These are phyloP conservation scores for Populus deltoides DNA, from an alignment of 345 rosid genomes.

Conservation along the genomic window DNA sequence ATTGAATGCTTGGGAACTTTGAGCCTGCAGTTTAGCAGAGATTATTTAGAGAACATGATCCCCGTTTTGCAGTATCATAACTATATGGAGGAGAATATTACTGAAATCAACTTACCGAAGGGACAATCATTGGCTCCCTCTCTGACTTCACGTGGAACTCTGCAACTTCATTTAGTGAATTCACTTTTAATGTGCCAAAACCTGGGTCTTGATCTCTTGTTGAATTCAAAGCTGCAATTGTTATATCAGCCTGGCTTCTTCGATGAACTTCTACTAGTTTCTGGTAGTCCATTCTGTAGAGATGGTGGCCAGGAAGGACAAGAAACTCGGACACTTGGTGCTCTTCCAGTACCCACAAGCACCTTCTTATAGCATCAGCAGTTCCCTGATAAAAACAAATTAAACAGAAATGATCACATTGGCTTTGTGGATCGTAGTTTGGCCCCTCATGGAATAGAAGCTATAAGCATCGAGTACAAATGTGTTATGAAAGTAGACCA, in stretches of 20 bases:
- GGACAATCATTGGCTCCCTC: constrained; percentile 18
- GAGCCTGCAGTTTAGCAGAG: constrained; percentile 36
- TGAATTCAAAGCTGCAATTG: constrained; percentile 49
- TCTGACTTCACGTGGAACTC: constrained; percentile 33
- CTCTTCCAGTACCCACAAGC: constrained; percentile 81
- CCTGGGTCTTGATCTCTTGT: constrained; percentile 43
- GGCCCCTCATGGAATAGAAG: not conserved
- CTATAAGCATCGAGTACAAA: not conserved
- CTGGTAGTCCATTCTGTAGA: constrained; percentile 81
- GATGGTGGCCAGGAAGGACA: constrained; percentile 81
- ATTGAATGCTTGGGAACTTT: constrained; percentile 18
- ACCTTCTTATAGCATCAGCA: constrained; percentile 89
- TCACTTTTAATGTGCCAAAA: constrained; percentile 50
- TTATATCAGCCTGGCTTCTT: constrained; percentile 52
- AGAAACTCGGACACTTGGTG: constrained; percentile 63
- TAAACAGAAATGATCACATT: not conserved
- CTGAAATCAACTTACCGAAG: constrained; percentile 35
- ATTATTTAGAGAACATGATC: not conserved
- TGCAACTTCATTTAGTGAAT: constrained; percentile 43
- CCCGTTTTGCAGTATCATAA: not conserved
- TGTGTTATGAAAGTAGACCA: not conserved
- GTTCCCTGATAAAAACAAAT: constrained; percentile 45
- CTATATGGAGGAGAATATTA: not conserved
- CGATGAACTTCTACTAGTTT: constrained; percentile 55
- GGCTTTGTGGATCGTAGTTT: not conserved